phyloP scores from a whole-genome alignment of 495 filamentous ascomycete genomes.

The Xylaria curta region DNA sequence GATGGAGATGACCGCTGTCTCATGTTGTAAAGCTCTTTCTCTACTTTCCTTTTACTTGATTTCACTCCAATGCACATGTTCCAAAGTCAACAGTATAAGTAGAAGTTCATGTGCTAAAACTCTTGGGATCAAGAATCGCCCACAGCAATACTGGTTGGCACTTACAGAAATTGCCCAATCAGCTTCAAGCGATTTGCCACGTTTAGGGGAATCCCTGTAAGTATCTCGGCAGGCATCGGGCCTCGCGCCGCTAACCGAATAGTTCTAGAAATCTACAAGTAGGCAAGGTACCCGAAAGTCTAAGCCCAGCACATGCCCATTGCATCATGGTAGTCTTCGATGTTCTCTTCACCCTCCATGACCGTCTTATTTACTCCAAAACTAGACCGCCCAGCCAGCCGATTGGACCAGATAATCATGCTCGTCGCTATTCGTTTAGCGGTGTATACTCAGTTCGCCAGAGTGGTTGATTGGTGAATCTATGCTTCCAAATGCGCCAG shows the following conservation, averaged over 20 bases:
- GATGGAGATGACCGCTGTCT: not conserved
- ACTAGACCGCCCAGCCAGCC: not conserved
- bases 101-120: not conserved
- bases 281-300: not conserved
- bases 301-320: not conserved
- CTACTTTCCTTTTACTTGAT: not conserved
- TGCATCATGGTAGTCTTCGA: not conserved
- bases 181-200: not conserved
- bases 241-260: not conserved
- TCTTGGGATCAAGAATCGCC: not conserved
- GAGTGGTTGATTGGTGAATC: not conserved
- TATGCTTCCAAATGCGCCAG: not conserved
- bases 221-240: constrained; percentile 1
- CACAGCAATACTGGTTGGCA: not conserved
- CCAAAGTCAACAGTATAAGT: not conserved
- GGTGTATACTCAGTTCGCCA: not conserved
- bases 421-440: not conserved
- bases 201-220: not conserved
- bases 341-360: not conserved
- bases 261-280: constrained; percentile 6
- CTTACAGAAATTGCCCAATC: not conserved
- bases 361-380: not conserved
- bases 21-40: not conserved
- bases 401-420: not conserved
- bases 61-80: not conserved